phyloP scores from a whole-genome alignment of 2,329 filamentous ascomycete genomes.

The Ophiocordyceps camponoti-saundersi region DNA sequence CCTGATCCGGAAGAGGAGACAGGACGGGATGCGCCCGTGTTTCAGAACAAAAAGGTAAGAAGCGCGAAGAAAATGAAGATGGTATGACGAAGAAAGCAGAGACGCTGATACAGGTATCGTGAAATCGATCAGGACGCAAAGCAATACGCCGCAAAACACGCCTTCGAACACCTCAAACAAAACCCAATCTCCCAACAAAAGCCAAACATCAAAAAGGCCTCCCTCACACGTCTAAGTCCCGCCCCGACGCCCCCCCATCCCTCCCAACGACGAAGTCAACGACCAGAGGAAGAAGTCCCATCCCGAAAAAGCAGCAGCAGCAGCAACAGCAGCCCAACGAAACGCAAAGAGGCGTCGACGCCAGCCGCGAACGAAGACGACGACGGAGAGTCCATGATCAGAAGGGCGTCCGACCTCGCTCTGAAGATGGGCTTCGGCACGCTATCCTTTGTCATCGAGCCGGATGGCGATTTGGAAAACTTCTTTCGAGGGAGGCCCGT shows the following conservation, averaged over 20 bases:
- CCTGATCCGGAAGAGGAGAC: conserved; percentile 7
- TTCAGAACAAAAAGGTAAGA: conserved; percentile 27
- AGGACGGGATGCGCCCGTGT: conserved; percentile 16
- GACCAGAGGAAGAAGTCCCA: not conserved
- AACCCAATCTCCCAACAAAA: not conserved
- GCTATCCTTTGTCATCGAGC: conserved; percentile 17
- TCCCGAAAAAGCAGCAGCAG: too few species aligned
- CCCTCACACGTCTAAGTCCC: not conserved
- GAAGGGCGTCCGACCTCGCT: conserved; percentile 16
- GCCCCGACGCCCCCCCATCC: not conserved
- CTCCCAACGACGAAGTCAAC: not conserved
- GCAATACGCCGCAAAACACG: conserved; percentile 32
- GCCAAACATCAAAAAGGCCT: not conserved
- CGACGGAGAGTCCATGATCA: conserved; percentile 3
- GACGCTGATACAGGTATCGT: not conserved
- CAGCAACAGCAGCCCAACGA: too few species aligned
- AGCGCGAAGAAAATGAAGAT: not conserved
- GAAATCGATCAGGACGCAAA: conserved; percentile 20
- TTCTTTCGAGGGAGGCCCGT: conserved; percentile 19
- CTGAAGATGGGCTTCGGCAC: conserved; percentile 11
- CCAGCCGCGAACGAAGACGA: not conserved
- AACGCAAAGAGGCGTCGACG: not conserved
- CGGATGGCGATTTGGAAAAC: conserved; percentile 4
- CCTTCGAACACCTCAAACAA: conserved; percentile 22
- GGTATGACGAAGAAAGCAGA: too few species aligned